Evolutionary conservation across 495 filamentous ascomycete genomes (phyloP), one percentile per base, ranked within the genome.

Genomic region (Penicillium ochrochloron): DNA sequence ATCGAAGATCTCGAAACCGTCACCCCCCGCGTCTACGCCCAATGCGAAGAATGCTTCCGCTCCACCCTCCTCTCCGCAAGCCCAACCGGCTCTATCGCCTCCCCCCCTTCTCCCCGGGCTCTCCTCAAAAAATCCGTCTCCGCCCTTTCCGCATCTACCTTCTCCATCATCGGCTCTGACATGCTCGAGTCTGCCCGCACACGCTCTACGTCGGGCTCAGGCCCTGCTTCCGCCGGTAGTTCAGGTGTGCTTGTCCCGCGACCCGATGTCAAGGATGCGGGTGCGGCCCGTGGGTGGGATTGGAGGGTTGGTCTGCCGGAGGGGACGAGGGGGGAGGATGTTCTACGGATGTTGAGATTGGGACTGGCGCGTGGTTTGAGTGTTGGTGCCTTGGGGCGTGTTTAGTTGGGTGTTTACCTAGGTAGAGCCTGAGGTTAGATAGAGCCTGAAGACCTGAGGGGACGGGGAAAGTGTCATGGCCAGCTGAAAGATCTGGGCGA

Each of bases 1-100:
- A 82, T 93, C 60, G 92, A 96, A 73, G 92, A 97, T 71, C 83
- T 97, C 6, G 83, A 93, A 73, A 89, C 90, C 7, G 90, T 92
- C 31, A 87, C 88, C 5, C 79, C 83, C 25, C 79, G 88, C n/a
- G 86, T 95, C 19, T 90, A 87, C 66, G 78, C 79, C 2, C 86
- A 89, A 42, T 90, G 86, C 64, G 88, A 90, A 65, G 88, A 89
- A 66, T 91, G 90, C 67, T 85, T 94, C 72, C 75, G 73, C 44
- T 80, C 80, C 9, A 83, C 82, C 5, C 67, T 84, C n/a, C 72
- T 79, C 23, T 75, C 79, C 78, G 34, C 85, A 81, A 61, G 71
- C 84, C 50, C 74, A 76, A 48, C 76, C 70, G 33, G 75, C 74
- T 52, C 79, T 77, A 59, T 41, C 70, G 80, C 79, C 67, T 79